Evolutionary conservation across 2,329 filamentous ascomycete genomes (phyloP), one percentile per base, ranked within the genome.

Genomic region (Colletotrichum theobromicola): DNA sequence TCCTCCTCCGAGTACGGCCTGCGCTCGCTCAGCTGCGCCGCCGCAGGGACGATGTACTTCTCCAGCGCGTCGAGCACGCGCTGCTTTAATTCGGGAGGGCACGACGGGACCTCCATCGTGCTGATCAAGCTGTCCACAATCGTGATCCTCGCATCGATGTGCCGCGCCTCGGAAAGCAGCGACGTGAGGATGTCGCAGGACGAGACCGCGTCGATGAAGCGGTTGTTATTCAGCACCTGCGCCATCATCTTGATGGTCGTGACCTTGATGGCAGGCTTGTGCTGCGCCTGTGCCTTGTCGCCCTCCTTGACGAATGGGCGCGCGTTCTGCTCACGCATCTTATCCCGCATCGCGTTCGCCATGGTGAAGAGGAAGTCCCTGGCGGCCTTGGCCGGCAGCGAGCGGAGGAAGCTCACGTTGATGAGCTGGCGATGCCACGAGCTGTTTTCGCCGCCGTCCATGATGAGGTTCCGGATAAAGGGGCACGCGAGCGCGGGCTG

Each of bases 201-300:
- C 1, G 76, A 77, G 13, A 62, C 37, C 10, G 78, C 67, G 30
- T 79, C 76, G 8, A 84, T 70, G 18, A 81, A 81, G 2, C 77
- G 70, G 6, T 78, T 81, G 4, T 78, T 76, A 13, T 81, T 76
- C 3, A 85, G 76, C 2, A 84, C 64, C 50, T 83, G 80, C 1
- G 81, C 80, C n/a, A 85, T 77, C 80, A 85, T 83, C 65, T 85
- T 84, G 64, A 85, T 77, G 0, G 83, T 85, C 1, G 80, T 82
- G 7, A 85, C 77, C 68, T 84, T 84, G 65, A 85, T 77, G 35
- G 42, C 71, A 13, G 64, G n/a, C 16, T 21, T 18, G 0, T 30
- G 42, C 42, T 46, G 42, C 12, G 42, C n/a, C 42, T 46, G 64
- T 4, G 46, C 18, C 21, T 67, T 57, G 12, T 16, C 16, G 10